Conservation (phyloP, 441 rosid species). For the Theobroma grandiflorum region DNA sequence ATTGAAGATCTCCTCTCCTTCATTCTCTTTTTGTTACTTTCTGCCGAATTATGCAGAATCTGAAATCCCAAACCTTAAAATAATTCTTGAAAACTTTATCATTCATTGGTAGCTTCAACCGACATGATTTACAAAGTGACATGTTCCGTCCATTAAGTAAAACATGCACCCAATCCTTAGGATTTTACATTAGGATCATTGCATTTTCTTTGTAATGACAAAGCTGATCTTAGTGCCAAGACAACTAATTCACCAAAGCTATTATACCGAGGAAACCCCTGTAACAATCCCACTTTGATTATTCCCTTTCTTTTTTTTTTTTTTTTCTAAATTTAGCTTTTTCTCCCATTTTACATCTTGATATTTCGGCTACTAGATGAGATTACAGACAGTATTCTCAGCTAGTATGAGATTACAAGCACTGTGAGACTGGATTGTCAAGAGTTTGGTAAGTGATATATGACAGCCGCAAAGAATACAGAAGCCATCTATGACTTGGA, state of each 20-base stretch:
- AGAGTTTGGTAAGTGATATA: neutral
- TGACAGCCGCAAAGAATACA: conserved; percentile 26
- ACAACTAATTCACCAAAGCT: neutral
- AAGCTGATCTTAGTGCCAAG: too few species aligned
- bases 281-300: conserved; percentile 12
- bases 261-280: neutral
- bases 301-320: neutral
- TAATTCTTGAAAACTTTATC: too few species aligned
- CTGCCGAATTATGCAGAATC: too few species aligned
- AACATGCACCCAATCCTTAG: too few species aligned
- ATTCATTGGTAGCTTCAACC: too few species aligned
- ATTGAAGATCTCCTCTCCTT: too few species aligned
- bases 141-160: too few species aligned
- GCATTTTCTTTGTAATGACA: too few species aligned
- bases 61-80: too few species aligned
- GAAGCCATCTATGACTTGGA: conserved; percentile 42
- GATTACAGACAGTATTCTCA: conserved; percentile 4
- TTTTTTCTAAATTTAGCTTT: neutral
- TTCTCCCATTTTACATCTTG: neutral
- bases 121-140: too few species aligned
- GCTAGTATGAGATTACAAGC: neutral
- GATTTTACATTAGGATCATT: too few species aligned
- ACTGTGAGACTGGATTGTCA: neutral
- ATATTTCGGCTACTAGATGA: neutral
- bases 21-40: too few species aligned